phyloP scores from a whole-genome alignment of 2,329 filamentous ascomycete genomes.

The Paraconiothyrium brasiliense region DNA sequence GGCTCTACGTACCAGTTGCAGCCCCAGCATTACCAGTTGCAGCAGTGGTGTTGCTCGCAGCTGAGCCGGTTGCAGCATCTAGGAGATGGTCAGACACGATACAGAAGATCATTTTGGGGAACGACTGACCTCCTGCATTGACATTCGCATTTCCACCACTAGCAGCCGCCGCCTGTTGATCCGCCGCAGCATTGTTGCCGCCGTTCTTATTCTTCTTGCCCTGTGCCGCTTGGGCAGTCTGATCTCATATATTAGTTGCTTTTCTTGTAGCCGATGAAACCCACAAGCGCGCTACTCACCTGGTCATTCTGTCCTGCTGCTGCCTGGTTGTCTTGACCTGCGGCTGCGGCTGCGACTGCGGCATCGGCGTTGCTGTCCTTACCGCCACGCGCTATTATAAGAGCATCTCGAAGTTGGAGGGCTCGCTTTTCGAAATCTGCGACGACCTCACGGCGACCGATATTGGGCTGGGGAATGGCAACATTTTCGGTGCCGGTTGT shows the following conservation, averaged over 20 bases:
- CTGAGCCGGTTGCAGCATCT: not conserved
- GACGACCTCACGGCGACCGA: slow-evolving; percentile 34
- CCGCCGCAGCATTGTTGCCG: slow-evolving; percentile 8
- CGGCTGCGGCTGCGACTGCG: not conserved
- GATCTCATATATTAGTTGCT: not conserved
- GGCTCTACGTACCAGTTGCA: slow-evolving; percentile 8
- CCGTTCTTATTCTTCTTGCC: not conserved
- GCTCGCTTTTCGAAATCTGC: slow-evolving; percentile 39
- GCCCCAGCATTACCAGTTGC: slow-evolving; percentile 4
- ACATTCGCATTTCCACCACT: not conserved
- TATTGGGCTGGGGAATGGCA: slow-evolving; percentile 31
- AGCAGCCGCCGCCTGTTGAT: slow-evolving; percentile 7
- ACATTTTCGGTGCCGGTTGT: slow-evolving; percentile 34
- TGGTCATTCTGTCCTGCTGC: slow-evolving; percentile 17
- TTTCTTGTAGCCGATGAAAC: not conserved
- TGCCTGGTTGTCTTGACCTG: slow-evolving; percentile 12
- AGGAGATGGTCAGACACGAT: not conserved
- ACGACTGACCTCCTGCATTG: not conserved
- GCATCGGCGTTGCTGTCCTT: slow-evolving; percentile 6
- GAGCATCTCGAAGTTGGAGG: slow-evolving; percentile 38
- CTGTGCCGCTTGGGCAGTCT: not conserved
- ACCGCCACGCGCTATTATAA: slow-evolving; percentile 24
- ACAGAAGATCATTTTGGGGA: too few relatives aligned
- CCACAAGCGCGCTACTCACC: not conserved
- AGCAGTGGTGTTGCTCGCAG: slow-evolving; percentile 11